These are phyloP conservation scores for Candida khao-thaluensis DNA, from an alignment of 805 yeast genomes.

Conservation along the genomic window DNA sequence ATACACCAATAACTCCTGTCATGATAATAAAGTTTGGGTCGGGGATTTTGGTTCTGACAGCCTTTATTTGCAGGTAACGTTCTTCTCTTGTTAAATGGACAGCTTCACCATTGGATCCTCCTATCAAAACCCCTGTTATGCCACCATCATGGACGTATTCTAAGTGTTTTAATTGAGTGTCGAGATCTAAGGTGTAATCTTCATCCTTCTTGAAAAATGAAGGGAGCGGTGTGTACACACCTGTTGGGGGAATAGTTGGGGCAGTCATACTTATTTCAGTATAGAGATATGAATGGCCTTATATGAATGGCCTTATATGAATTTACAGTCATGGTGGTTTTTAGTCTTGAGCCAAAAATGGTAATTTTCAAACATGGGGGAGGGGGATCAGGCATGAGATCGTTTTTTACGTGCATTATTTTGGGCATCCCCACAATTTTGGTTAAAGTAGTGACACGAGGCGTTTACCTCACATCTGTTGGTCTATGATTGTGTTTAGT, in stretches of 20 bases:
- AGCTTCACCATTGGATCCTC: conserved; percentile 59
- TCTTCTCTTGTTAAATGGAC: conserved; percentile 48
- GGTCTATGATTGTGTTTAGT: too few species aligned
- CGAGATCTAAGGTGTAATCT: conserved; percentile 30
- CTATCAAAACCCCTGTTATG: conserved; percentile 46
- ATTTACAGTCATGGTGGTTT: too few species aligned
- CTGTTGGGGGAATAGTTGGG: conserved; percentile 18
- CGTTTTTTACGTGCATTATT: too few species aligned
- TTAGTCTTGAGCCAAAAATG: too few species aligned
- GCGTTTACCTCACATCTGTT: too few species aligned
- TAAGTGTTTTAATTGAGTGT: conserved; percentile 46
- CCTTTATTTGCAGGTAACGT: conserved; percentile 32
- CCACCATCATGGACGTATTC: conserved; percentile 42
- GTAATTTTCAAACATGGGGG: too few species aligned
- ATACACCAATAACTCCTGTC: conserved; percentile 50
- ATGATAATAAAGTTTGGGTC: conserved; percentile 35
- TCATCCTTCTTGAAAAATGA: conserved; percentile 51
- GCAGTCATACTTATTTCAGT: not conserved
- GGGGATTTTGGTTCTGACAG: conserved; percentile 35
- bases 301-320: too few species aligned
- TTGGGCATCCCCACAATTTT: too few species aligned
- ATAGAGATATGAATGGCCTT: too few species aligned
- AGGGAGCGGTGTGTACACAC: conserved; percentile 54
- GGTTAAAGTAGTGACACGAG: too few species aligned
- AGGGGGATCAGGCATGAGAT: too few species aligned